phyloP scores from a whole-genome alignment of 2,329 filamentous ascomycete species.

The Waltergamsia citrina region DNA sequence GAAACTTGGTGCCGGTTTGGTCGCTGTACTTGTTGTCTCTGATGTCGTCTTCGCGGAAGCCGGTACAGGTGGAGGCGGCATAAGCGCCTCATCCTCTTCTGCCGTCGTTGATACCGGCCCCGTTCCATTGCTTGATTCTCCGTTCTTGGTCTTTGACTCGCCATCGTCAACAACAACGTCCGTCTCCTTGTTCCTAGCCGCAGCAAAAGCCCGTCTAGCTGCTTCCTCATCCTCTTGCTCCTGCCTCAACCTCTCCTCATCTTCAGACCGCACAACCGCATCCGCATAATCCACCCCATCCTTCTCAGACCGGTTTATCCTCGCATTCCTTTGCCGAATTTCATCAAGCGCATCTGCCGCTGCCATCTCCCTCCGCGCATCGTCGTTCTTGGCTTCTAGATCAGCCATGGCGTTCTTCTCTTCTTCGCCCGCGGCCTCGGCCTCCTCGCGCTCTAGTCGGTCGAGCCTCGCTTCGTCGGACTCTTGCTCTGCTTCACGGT shows the following conservation, averaged over 20 bases:
- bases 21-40: conserved; percentile 6
- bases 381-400: conserved; percentile 84
- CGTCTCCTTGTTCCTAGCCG: conserved; percentile 46
- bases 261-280: conserved; percentile 41
- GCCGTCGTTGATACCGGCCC: background rate
- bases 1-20: conserved; percentile 52
- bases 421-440: conserved; percentile 50
- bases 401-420: conserved; percentile 89
- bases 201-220: conserved; percentile 68
- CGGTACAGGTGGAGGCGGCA: conserved; percentile 12
- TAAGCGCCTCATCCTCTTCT: conserved; percentile 5
- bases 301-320: conserved; percentile 67
- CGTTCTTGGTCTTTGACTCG: conserved; percentile 33
- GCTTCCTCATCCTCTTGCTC: conserved; percentile 79
- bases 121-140: conserved; percentile 1
- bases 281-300: conserved; percentile 55
- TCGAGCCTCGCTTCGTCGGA: conserved; percentile 83
- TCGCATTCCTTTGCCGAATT: conserved; percentile 83
- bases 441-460: conserved; percentile 68
- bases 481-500: conserved; percentile 54
- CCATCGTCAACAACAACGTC: conserved; percentile 30
- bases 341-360: conserved; percentile 94
- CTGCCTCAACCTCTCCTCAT: conserved; percentile 52
- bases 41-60: conserved; percentile 10
- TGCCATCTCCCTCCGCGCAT: conserved; percentile 92